Percentiles rank a stretch among this genome's conserved stretches.
phyloP scores from a whole-genome alignment of 768 basidiomycete species.

The Trametes cinnabarina region DNA sequence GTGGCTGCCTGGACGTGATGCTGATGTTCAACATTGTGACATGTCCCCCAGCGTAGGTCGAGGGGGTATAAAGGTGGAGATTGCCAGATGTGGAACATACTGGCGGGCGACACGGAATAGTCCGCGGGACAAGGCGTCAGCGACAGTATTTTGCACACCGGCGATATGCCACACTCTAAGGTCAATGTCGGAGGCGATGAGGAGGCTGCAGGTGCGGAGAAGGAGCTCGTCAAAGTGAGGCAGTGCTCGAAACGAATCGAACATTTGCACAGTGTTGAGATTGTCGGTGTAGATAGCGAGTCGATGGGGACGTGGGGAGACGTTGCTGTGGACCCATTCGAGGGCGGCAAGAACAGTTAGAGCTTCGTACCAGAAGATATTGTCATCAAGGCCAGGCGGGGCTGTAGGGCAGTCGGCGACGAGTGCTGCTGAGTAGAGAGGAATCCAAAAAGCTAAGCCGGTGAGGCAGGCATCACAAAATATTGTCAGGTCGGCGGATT shows the following conservation, averaged over 20 bases:
- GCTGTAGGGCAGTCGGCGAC: too few species aligned
- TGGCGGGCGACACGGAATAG: too few species aligned
- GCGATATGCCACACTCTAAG: too few species aligned
- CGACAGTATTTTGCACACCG: too few species aligned
- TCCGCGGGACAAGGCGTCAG: too few species aligned
- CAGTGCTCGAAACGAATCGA: conserved; percentile 21
- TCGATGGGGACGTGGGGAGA: neutral
- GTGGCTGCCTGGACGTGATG: conserved; percentile 32
- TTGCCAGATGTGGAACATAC: too few species aligned
- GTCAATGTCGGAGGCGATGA: neutral
- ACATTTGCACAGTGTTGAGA: conserved; percentile 27
- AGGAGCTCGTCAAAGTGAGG: neutral
- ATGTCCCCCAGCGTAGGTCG: conserved; percentile 26
- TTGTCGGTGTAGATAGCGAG: conserved; percentile 23
- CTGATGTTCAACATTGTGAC: conserved; percentile 16
- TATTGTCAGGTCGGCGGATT: conserved; percentile 23
- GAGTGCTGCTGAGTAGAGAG: too few species aligned
- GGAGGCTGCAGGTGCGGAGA: neutral
- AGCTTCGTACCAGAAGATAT: conserved; percentile 16
- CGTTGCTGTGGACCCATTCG: neutral
- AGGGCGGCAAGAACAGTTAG: neutral
- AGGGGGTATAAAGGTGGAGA: conserved; percentile 19
- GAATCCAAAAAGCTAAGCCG: neutral
- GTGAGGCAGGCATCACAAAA: neutral
- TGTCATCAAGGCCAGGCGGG: conserved; percentile 3